Evolutionary conservation across 768 basidiomycete genomes (phyloP), one percentile per base, ranked within the genome.

Genomic region (Candolleomyces efflorescens): DNA sequence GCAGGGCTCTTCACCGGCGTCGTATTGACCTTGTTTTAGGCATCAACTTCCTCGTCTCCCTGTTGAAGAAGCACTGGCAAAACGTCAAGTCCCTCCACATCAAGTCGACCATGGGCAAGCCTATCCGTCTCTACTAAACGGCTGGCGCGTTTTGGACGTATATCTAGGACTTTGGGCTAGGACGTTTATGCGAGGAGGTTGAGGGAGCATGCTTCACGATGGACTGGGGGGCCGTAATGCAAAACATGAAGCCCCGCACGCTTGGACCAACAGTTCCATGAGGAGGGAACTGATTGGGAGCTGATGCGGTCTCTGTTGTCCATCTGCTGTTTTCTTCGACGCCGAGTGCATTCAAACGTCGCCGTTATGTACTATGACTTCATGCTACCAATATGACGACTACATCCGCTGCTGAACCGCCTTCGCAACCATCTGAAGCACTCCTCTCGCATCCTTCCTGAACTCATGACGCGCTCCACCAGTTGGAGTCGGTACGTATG

Each of bases 51-150:
- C 84, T 99, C 68, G 94, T 99, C 69, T 98, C 97, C 18, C 79
- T 99, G 60, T 86, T 99, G 73, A 98, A 98, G 86, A 99, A 99
- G 85, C 92, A 96, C 81, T 93, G 94, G 94, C 97, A 98, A 76
- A 99, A 98, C 78, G 89, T 98, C 80, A 94, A 94, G 80, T 96
- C 94, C 54, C 82, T 98, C 63, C 94, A 98, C 83, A 87, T 99
- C 82, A 99, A 99, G 84, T 86, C 87, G 68, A 94, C 96, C 70
- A 99, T 98, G 97, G 96, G 96, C 82, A 97, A 96, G 79, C 93
- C 95, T 60, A 78, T 95, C 67, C 93, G 96, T 59, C 81, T 98
- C 63, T 98, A 89, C 88, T 98, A 81, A 81, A 50, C 55, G 65
- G 38, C 46, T 46, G 32, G 32, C 11, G 10, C 48, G 38, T 59